Evolutionary conservation across 768 basidiomycete genomes (phyloP).

Genomic region (Boletellus ananiceps): DNA sequence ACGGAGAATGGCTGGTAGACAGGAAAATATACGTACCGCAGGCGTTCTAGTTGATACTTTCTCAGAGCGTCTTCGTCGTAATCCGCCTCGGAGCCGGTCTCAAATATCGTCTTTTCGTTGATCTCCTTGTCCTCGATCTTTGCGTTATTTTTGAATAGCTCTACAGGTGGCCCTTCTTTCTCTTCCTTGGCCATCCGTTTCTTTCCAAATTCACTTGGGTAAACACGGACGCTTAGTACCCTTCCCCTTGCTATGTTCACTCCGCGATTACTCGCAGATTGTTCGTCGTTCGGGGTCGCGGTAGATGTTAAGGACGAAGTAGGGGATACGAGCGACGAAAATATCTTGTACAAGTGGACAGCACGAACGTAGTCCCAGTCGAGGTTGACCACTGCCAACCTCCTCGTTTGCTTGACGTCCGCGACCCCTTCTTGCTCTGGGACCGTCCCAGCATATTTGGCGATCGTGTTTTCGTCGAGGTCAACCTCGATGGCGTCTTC

Average conservation of each 20-base stretch:
- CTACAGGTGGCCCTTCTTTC: slow-evolving; percentile 81
- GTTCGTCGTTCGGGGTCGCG: slow-evolving; percentile 20
- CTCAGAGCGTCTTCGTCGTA: slow-evolving; percentile 86
- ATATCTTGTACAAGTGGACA: slow-evolving; percentile 85
- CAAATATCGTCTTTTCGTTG: slow-evolving; percentile 59
- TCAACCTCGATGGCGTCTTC: slow-evolving; percentile 57
- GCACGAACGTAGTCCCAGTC: slow-evolving; percentile 98
- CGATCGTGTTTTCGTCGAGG: slow-evolving; percentile 70
- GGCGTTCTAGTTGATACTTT: slow-evolving; percentile 87
- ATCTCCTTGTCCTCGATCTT: slow-evolving; percentile 48
- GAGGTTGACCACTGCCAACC: slow-evolving; percentile 89
- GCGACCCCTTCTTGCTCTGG: slow-evolving; percentile 43
- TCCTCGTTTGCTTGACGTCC: slow-evolving; percentile 48
- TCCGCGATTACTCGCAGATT: slow-evolving; percentile 4
- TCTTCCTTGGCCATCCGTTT: slow-evolving; percentile 84
- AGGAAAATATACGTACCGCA: slow-evolving; percentile 53
- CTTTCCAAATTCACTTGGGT: slow-evolving; percentile 92
- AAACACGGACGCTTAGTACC: slow-evolving; percentile 75
- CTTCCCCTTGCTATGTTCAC: slow-evolving; percentile 50
- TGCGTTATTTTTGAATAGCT: slow-evolving; percentile 64
- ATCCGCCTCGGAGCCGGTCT: slow-evolving; percentile 67
- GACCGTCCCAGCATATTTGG: slow-evolving; percentile 47
- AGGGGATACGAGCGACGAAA: slow-evolving; percentile 77
- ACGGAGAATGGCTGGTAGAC: neutral
- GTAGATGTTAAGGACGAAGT: slow-evolving; percentile 40